Evolutionary conservation across 2,329 filamentous ascomycete species (phyloP).

Genomic region (Neurospora sp.): DNA sequence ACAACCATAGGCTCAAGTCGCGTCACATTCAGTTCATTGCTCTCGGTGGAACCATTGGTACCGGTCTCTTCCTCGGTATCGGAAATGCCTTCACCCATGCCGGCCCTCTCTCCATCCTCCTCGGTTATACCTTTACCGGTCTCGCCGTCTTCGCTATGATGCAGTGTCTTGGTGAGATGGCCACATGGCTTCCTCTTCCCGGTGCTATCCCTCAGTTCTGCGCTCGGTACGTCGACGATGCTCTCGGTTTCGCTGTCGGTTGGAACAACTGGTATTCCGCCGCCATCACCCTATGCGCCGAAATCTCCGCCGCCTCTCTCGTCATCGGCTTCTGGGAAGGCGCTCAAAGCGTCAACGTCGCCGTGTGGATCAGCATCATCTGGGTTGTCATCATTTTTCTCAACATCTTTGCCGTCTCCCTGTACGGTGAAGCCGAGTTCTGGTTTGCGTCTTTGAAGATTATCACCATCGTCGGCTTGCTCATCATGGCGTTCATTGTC

Average conservation of each 20-base stretch:
- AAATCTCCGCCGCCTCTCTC: constrained; percentile 31
- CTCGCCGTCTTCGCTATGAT: constrained; percentile 6
- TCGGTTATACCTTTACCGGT: constrained; percentile 7
- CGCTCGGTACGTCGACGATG: constrained; percentile 7
- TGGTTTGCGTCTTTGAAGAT: constrained; percentile 23
- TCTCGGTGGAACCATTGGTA: constrained; percentile 30
- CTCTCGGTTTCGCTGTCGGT: constrained; percentile 6
- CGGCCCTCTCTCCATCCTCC: constrained; percentile 5
- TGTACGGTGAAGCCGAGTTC: constrained; percentile 54
- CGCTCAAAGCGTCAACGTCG: constrained; percentile 26
- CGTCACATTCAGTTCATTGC: constrained; percentile 26
- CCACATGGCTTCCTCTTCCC: constrained; percentile 6
- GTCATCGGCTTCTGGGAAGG: constrained; percentile 34
- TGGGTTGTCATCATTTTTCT: constrained; percentile 27
- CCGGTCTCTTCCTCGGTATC: constrained; percentile 18
- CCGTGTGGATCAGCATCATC: constrained; percentile 30
- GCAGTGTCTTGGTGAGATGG: constrained; percentile 8
- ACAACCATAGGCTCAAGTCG: constrained; percentile 7
- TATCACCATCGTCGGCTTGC: constrained; percentile 24
- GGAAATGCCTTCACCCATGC: constrained; percentile 8
- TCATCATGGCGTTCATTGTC: constrained; percentile 25
- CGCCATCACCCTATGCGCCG: constrained; percentile 11
- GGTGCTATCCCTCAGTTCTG: constrained; percentile 7
- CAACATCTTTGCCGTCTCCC: constrained; percentile 39
- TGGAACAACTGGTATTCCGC: constrained; percentile 7